Percentiles rank a stretch among this genome's conserved stretches.
Conservation (phyloP, 1,284 basidiomycete genomes). For the Apiotrichum montevideense region DNA sequence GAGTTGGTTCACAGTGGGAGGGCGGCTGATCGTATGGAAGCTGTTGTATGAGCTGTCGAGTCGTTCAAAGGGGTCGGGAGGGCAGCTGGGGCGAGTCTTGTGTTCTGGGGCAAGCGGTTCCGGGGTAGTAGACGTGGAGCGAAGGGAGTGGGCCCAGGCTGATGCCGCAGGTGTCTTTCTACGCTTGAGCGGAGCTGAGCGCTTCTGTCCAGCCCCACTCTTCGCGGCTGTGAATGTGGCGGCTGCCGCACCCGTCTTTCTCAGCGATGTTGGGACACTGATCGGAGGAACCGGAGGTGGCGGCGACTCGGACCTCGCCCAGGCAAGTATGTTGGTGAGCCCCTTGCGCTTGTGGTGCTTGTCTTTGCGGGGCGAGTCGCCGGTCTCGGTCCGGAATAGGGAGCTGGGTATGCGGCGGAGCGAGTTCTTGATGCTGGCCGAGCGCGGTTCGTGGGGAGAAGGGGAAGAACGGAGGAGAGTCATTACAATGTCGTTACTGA, state of each 20-base stretch:
- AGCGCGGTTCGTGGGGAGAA: neutral
- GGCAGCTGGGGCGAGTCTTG: conserved; percentile 30
- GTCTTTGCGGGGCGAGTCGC: conserved; percentile 7
- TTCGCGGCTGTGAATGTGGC: no score
- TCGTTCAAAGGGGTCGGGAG: conserved; percentile 35
- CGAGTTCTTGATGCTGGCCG: neutral
- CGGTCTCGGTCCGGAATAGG: conserved; percentile 1
- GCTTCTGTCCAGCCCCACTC: no score
- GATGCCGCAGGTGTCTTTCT: neutral
- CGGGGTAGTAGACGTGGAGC: conserved; percentile 2
- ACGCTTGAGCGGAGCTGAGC: neutral
- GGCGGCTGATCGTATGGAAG: no score
- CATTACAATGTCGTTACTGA: neutral
- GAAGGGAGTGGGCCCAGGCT: conserved; percentile 9
- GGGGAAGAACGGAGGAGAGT: neutral
- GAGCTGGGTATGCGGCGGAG: conserved; percentile 4
- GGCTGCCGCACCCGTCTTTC: no score
- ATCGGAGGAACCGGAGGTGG: conserved; percentile 3
- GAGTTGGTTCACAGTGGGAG: neutral
- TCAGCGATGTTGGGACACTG: no score
- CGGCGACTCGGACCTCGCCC: conserved; percentile 16
- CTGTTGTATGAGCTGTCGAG: conserved; percentile 16
- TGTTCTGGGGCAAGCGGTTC: conserved; percentile 2
- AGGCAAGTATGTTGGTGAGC: conserved; percentile 29
- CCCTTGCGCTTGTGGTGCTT: conserved; percentile 24